phyloP scores from a whole-genome alignment of 805 yeast species.

The Yarrowia sp. region DNA sequence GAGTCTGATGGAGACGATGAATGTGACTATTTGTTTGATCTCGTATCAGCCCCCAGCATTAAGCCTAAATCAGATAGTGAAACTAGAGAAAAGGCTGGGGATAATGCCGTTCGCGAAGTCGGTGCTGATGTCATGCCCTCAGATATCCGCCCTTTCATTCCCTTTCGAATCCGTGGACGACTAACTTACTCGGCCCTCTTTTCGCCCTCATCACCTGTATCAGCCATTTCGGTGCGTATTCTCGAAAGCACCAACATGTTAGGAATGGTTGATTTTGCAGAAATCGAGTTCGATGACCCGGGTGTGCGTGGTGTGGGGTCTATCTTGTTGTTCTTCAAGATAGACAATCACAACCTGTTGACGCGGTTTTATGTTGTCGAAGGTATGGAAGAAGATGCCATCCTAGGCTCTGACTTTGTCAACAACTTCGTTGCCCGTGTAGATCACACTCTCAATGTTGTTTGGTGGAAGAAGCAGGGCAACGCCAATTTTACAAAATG shows the following conservation, averaged over 20 bases:
- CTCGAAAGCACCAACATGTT: constrained; percentile 11
- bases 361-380: constrained; percentile 17
- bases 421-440: constrained; percentile 13
- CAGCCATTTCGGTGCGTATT: constrained; percentile 6
- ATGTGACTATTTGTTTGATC: constrained; percentile 9
- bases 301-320: constrained; percentile 9
- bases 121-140: not conserved
- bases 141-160: constrained; percentile 6
- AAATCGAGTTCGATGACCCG: constrained; percentile 5
- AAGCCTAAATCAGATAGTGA: not conserved
- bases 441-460: not conserved
- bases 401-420: constrained; percentile 8
- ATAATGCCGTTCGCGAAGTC: not conserved
- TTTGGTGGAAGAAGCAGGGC: constrained; percentile 13
- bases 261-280: constrained; percentile 16
- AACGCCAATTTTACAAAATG: constrained; percentile 8
- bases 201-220: not conserved
- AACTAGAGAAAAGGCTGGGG: not conserved
- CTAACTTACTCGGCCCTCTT: constrained; percentile 6
- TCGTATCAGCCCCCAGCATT: not conserved
- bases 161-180: not conserved
- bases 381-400: constrained; percentile 13
- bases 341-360: constrained; percentile 1
- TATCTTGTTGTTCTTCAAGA: constrained; percentile 7
- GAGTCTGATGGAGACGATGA: constrained; percentile 9